These are phyloP conservation scores for Chenopodium quinoa DNA, from an alignment of 148 eudicot genomes.

Conservation along the genomic window DNA sequence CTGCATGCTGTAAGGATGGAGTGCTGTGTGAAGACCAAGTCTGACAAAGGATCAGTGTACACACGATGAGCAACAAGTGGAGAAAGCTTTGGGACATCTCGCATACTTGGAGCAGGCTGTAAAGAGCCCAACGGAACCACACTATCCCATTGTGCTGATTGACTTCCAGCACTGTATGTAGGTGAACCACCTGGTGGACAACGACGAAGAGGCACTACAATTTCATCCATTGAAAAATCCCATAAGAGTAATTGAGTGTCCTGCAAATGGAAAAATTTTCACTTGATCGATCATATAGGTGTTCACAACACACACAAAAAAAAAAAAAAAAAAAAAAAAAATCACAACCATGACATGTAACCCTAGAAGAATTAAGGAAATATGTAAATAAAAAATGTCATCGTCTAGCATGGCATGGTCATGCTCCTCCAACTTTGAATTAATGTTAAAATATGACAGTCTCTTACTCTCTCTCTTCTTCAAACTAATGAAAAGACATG, in stretches of 20 bases:
- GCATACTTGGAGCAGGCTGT: conserved; percentile 69
- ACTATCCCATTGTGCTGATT: conserved; percentile 66
- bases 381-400: neutral
- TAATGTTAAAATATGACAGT: neutral
- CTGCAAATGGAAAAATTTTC: conserved; percentile 27
- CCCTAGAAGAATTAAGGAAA: neutral
- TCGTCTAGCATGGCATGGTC: neutral
- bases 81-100: conserved; percentile 72
- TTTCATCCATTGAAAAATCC: conserved; percentile 75
- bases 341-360: no score
- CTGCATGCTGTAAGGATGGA: conserved; percentile 63
- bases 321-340: no score
- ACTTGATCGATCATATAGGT: neutral
- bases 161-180: conserved; percentile 59
- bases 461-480: neutral
- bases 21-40: conserved; percentile 56
- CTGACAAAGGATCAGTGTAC: conserved; percentile 69
- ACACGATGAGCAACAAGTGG: conserved; percentile 69
- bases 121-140: conserved; percentile 48
- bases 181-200: conserved; percentile 70
- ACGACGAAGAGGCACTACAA: conserved; percentile 71
- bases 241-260: conserved; percentile 73
- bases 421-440: neutral
- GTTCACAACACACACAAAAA: neutral
- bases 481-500: neutral